These are phyloP conservation scores for Tetrapyrgos nigripes DNA, from an alignment of 1,284 basidiomycete genomes.

Conservation along the genomic window DNA sequence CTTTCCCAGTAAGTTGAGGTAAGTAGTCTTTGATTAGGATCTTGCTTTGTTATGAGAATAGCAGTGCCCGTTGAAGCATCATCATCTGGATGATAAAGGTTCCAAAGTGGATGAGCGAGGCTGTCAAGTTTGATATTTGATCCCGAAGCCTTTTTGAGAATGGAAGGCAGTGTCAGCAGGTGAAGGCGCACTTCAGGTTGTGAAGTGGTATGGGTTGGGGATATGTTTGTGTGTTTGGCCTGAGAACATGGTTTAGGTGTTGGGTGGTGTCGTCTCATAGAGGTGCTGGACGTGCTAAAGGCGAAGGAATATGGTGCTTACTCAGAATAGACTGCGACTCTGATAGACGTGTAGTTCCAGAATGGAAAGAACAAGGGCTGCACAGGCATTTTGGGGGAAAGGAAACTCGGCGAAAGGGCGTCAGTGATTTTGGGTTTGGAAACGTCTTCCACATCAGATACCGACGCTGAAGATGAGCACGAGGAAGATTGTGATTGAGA, in stretches of 20 bases:
- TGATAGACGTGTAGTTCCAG: constrained; percentile 20
- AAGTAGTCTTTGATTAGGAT: neutral
- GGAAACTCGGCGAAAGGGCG: constrained; percentile 63
- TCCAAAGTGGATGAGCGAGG: neutral
- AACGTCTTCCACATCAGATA: constrained; percentile 39
- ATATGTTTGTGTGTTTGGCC: constrained; percentile 32
- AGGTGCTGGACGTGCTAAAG: constrained; percentile 27
- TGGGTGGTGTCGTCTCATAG: constrained; percentile 28
- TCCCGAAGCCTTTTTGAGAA: constrained; percentile 55
- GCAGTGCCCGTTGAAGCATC: neutral
- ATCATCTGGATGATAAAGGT: neutral
- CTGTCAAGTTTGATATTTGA: constrained; percentile 58
- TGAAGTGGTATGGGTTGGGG: constrained; percentile 34
- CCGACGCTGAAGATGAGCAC: constrained; percentile 49
- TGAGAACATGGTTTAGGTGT: constrained; percentile 42
- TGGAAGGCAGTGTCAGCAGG: constrained; percentile 61
- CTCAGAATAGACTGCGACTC: constrained; percentile 22
- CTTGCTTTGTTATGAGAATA: neutral
- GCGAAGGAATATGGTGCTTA: constrained; percentile 28
- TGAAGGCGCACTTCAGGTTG: constrained; percentile 59
- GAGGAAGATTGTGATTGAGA: constrained; percentile 45
- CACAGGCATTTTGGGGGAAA: constrained; percentile 77
- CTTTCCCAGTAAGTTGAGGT: constrained; percentile 8
- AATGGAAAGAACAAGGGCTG: constrained; percentile 44
- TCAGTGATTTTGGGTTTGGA: constrained; percentile 69